Conservation (phyloP, 225 moss, liverwort and hornwort genomes). For the Bryoerythrophyllum caledonicum region DNA sequence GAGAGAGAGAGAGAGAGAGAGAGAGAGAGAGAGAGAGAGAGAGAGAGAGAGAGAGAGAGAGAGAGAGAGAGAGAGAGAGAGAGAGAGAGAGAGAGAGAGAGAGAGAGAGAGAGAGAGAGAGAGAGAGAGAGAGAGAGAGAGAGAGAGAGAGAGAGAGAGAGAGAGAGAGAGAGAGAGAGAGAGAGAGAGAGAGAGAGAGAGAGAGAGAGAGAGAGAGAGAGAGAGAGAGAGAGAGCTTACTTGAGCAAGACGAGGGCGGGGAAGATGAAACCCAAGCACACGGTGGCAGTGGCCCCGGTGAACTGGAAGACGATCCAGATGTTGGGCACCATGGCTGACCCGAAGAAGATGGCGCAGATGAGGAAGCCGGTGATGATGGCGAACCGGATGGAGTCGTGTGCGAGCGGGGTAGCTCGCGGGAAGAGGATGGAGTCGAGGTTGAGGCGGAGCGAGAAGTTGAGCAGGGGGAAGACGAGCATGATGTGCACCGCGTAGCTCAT, state of each 20-base stretch:
- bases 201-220: neutral
- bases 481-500: slow-evolving; percentile 89
- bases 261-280: slow-evolving; percentile 88
- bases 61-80: neutral
- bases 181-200: neutral
- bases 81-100: neutral
- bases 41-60: neutral
- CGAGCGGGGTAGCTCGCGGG: slow-evolving; percentile 61
- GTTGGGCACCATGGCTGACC: slow-evolving; percentile 74
- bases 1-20: neutral
- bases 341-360: slow-evolving; percentile 61
- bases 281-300: slow-evolving; percentile 84
- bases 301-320: slow-evolving; percentile 93
- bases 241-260: slow-evolving; percentile 75
- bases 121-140: neutral
- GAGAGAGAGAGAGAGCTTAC: slow-evolving; percentile 25
- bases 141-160: neutral
- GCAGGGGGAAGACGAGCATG: slow-evolving; percentile 94
- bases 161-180: no score
- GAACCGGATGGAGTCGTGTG: slow-evolving; percentile 64
- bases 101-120: neutral
- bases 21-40: neutral
- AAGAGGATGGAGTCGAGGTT: slow-evolving; percentile 85
- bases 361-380: slow-evolving; percentile 61
- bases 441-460: slow-evolving; percentile 85